phyloP scores from a whole-genome alignment of 2,329 filamentous ascomycete genomes.

The Periconia sp. region DNA sequence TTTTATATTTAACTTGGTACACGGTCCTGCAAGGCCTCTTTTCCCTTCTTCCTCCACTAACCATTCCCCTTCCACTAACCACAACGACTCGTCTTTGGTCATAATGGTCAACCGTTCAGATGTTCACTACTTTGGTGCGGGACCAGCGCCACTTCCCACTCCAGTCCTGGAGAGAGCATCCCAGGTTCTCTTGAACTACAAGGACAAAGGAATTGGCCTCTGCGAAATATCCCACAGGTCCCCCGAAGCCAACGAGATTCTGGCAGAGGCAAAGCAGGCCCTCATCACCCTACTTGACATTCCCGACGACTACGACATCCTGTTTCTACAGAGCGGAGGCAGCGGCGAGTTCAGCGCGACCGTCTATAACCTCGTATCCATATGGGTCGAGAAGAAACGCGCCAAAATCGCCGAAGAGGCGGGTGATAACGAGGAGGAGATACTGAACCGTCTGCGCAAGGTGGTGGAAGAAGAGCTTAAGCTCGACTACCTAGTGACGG shows the following conservation, averaged over 20 bases:
- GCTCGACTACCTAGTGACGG: conserved; percentile 88
- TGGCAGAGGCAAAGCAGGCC: conserved; percentile 75
- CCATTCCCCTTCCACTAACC: too few species aligned
- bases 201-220: conserved; percentile 78
- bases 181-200: conserved; percentile 76
- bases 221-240: conserved; percentile 92
- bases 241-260: conserved; percentile 72
- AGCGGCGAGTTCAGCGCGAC: conserved; percentile 82
- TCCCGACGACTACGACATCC: conserved; percentile 80
- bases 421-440: conserved; percentile 55
- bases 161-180: conserved; percentile 76
- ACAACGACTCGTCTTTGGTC: too few species aligned
- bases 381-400: conserved; percentile 75
- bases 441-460: conserved; percentile 63
- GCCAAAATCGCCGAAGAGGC: conserved; percentile 61
- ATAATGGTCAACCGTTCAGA: conserved; percentile 75
- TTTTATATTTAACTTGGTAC: too few species aligned
- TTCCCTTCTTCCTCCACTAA: too few species aligned
- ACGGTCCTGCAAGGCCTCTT: too few species aligned
- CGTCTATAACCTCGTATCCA: conserved; percentile 79
- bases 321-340: conserved; percentile 87
- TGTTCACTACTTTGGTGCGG: conserved; percentile 85
- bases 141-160: conserved; percentile 84
- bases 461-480: conserved; percentile 71
- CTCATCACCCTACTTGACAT: conserved; percentile 76